Percentiles rank a stretch among this genome's conserved stretches.
phyloP scores from a whole-genome alignment of 495 filamentous ascomycete species.

The Hypomontagnella submonticulosa region DNA sequence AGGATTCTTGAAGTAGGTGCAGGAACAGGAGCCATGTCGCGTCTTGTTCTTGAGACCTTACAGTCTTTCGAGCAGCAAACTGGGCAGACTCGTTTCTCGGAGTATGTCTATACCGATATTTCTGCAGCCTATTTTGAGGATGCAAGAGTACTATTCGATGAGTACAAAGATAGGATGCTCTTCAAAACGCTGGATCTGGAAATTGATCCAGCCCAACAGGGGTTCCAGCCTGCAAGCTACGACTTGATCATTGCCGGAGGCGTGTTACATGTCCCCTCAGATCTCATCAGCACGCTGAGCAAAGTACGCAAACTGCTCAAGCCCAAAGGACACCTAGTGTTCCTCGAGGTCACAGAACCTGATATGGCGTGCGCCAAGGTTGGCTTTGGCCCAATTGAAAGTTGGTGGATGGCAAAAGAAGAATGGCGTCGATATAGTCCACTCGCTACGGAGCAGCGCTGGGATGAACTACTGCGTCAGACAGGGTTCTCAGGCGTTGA shows the following conservation, averaged over 20 bases:
- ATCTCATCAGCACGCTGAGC: slow-evolving; percentile 48
- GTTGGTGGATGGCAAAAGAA: slow-evolving; percentile 62
- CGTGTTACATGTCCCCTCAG: slow-evolving; percentile 62
- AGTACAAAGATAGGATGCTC: slow-evolving; percentile 38
- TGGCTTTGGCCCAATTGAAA: slow-evolving; percentile 56
- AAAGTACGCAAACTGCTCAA: slow-evolving; percentile 53
- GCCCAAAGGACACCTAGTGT: slow-evolving; percentile 52
- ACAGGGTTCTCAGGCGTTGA: slow-evolving; percentile 61
- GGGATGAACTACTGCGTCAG: slow-evolving; percentile 53
- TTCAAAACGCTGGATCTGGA: slow-evolving; percentile 53
- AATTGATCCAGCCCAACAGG: slow-evolving; percentile 43
- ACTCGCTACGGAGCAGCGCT: slow-evolving; percentile 49
- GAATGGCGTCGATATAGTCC: slow-evolving; percentile 47
- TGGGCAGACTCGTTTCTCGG: slow-evolving; percentile 43
- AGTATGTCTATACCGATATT: slow-evolving; percentile 65
- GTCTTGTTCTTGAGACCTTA: slow-evolving; percentile 32
- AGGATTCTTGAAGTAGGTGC: slow-evolving; percentile 61
- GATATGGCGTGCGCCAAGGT: slow-evolving; percentile 49
- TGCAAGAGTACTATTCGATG: slow-evolving; percentile 39
- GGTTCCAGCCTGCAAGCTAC: slow-evolving; percentile 47
- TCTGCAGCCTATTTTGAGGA: slow-evolving; percentile 63
- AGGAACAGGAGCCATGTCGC: slow-evolving; percentile 57
- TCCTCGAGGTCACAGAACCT: slow-evolving; percentile 50
- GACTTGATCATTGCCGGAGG: slow-evolving; percentile 58
- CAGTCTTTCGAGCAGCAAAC: slow-evolving; percentile 34